A percentile compares a stretch with the other conserved stretches of the same genome.
Conservation (phyloP, 2,329 filamentous ascomycete species). For the Nigrospora sphaerica region DNA sequence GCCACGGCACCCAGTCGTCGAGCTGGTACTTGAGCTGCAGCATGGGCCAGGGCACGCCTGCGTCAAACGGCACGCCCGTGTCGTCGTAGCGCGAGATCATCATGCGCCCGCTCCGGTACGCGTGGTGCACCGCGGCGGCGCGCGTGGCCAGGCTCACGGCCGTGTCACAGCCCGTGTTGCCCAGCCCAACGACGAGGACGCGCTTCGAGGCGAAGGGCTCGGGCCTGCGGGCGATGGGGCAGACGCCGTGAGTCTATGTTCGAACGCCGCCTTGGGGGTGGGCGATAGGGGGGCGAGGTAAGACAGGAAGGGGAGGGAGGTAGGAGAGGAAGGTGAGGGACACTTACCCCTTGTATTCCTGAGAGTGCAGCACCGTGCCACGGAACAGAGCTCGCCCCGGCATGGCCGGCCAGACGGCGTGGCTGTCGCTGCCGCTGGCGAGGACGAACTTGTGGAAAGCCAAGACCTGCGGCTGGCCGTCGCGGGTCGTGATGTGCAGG, state of each 20-base stretch:
- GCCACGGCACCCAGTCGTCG: slow-evolving; percentile 9
- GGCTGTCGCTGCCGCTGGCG: slow-evolving; percentile 8
- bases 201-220: slow-evolving; percentile 8
- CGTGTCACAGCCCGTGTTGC: slow-evolving; percentile 13
- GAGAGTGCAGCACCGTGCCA: slow-evolving; percentile 12
- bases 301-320: slow-evolving; percentile 5
- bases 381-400: slow-evolving; percentile 10
- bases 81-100: slow-evolving; percentile 10
- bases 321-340: background rate
- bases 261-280: too few species aligned
- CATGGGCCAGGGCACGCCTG: slow-evolving; percentile 8
- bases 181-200: slow-evolving; percentile 12
- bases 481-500: slow-evolving; percentile 7
- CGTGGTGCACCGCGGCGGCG: slow-evolving; percentile 9
- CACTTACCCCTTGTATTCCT: slow-evolving; percentile 10
- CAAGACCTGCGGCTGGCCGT: slow-evolving; percentile 4
- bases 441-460: slow-evolving; percentile 13
- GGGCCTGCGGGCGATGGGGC: background rate
- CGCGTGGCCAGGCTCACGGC: background rate
- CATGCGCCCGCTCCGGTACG: slow-evolving; percentile 10
- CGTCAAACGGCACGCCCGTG: slow-evolving; percentile 10
- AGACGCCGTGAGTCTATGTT: too few species aligned
- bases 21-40: slow-evolving; percentile 14
- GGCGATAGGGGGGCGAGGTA: slow-evolving; percentile 8
- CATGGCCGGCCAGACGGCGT: slow-evolving; percentile 9